Percentiles rank a stretch among this genome's conserved stretches.
Evolutionary conservation across 805 yeast species (phyloP).

Genomic region (Wickerhamiella spandovensis): DNA sequence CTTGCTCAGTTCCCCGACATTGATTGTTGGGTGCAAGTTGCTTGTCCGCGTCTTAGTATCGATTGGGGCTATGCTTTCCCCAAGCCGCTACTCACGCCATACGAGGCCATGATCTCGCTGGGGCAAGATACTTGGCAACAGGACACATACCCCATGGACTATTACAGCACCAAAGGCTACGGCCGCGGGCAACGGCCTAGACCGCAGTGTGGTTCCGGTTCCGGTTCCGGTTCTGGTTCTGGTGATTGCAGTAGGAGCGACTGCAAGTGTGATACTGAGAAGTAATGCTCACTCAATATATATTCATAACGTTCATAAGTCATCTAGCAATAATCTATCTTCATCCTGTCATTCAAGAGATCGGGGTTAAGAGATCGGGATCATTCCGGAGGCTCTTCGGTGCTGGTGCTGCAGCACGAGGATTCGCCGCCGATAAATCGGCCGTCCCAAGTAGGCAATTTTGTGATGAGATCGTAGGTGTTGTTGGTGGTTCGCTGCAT

Average conservation of each 20-base stretch:
- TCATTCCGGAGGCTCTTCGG: neutral
- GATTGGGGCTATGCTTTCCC: constrained; percentile 99
- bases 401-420: neutral
- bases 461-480: constrained; percentile 46
- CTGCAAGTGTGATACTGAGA: no score
- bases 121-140: constrained; percentile 39
- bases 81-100: constrained; percentile 85
- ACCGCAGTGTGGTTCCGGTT: no score
- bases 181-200: constrained; percentile 71
- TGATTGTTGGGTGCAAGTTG: constrained; percentile 93
- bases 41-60: constrained; percentile 89
- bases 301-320: neutral
- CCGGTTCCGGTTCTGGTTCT: no score
- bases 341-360: neutral
- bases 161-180: constrained; percentile 78
- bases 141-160: constrained; percentile 86
- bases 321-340: neutral
- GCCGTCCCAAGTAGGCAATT: constrained; percentile 53
- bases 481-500: constrained; percentile 47
- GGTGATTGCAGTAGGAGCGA: no score
- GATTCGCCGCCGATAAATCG: constrained; percentile 22
- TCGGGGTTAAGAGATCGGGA: neutral
- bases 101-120: constrained; percentile 86
- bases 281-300: no score
- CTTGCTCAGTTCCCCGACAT: constrained; percentile 83